These are phyloP conservation scores for Gossypium stocksii DNA, from an alignment of 345 rosid species.

Conservation along the genomic window DNA sequence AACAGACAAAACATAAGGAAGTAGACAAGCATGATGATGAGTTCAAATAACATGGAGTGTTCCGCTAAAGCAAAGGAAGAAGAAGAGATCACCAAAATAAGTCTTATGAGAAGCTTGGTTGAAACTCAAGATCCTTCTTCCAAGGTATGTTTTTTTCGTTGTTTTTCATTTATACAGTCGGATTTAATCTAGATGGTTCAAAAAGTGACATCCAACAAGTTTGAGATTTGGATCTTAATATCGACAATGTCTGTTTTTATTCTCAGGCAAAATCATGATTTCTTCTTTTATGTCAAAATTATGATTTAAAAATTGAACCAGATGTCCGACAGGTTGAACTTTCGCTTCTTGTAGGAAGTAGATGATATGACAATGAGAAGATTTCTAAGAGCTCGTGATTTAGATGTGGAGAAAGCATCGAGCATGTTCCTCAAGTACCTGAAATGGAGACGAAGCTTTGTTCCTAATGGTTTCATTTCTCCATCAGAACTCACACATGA, in stretches of 20 bases:
- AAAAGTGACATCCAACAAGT: too few relatives aligned
- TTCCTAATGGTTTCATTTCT: conserved; percentile 35
- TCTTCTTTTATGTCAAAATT: too few relatives aligned
- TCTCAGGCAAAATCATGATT: too few relatives aligned
- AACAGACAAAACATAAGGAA: not conserved
- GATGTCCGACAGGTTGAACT: not conserved
- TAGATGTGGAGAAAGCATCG: conserved; percentile 38
- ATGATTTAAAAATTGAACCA: too few relatives aligned
- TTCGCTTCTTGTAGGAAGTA: conserved; percentile 24
- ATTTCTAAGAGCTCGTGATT: conserved; percentile 45
- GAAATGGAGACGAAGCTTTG: conserved; percentile 41
- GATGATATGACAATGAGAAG: conserved; percentile 43
- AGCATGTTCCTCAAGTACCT: conserved; percentile 37
- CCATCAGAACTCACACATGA: conserved; percentile 24
- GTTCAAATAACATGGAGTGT: conserved; percentile 1
- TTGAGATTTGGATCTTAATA: too few relatives aligned
- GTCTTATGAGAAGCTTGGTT: conserved; percentile 29
- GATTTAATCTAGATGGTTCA: too few relatives aligned
- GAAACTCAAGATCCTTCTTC: conserved; percentile 36
- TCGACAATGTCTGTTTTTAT: too few relatives aligned
- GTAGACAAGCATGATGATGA: not conserved
- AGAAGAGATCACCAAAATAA: conserved; percentile 18
- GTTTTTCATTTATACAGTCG: not conserved
- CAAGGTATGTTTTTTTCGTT: not conserved
- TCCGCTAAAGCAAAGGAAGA: not conserved